These are phyloP conservation scores for Solanum chiquidenum DNA, from an alignment of 257 asterid species.

Conservation along the genomic window DNA sequence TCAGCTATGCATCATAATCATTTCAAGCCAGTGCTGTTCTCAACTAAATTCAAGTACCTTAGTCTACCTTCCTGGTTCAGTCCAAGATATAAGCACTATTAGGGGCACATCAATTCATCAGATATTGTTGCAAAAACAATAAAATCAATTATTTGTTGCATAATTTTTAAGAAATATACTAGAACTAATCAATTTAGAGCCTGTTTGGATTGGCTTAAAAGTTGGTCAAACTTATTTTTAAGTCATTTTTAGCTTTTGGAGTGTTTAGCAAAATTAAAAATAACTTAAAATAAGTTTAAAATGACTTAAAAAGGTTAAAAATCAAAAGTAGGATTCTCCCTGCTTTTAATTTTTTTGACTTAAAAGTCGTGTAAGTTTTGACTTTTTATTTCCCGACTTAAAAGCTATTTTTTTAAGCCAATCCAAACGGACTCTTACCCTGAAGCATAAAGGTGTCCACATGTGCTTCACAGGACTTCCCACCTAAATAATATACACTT, in stretches of 20 bases:
- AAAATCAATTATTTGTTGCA: neutral
- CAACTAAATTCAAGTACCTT: neutral
- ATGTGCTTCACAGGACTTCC: neutral
- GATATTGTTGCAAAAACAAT: neutral
- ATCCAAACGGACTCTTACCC: neutral
- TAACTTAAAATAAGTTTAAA: neutral
- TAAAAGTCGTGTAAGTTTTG: neutral
- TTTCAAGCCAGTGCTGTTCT: neutral
- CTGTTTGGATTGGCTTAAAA: neutral
- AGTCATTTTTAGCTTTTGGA: neutral
- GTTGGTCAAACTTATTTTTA: too few species aligned
- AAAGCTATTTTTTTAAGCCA: neutral
- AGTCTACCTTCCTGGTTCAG: neutral
- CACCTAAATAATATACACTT: neutral
- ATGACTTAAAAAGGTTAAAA: neutral
- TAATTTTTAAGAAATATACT: neutral
- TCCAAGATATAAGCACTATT: neutral
- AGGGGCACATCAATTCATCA: neutral
- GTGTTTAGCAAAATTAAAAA: neutral
- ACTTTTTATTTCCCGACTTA: neutral
- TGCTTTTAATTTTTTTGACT: neutral
- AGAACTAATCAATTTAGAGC: neutral
- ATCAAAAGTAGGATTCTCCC: neutral
- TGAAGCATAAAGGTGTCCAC: neutral
- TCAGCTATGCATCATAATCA: neutral